Percentiles rank a stretch among this genome's conserved stretches.
phyloP scores from a whole-genome alignment of 2,329 filamentous ascomycete genomes.

The Diaporthe vexans region DNA sequence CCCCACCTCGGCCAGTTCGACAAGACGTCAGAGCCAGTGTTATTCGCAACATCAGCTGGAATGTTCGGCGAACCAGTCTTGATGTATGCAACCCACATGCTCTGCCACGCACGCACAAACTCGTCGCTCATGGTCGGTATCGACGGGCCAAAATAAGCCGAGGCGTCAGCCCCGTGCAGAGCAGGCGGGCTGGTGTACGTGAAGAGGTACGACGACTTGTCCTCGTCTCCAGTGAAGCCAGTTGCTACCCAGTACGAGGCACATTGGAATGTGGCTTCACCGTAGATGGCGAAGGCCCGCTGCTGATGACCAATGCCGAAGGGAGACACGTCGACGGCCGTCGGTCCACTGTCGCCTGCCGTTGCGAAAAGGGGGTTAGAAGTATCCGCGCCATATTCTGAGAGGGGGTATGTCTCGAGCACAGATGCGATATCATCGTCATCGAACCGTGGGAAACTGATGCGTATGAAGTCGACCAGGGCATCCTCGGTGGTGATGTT shows the following conservation, averaged over 20 bases:
- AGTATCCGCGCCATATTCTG: not conserved
- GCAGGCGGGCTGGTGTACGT: slow-evolving; percentile 19
- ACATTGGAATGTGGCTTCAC: not conserved
- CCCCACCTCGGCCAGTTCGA: slow-evolving; percentile 20
- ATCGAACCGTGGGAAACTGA: not conserved
- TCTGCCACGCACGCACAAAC: not conserved
- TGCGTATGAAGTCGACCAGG: not conserved
- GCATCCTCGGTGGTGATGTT: slow-evolving; percentile 16
- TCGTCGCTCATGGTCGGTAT: not conserved
- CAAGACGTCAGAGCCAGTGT: not conserved
- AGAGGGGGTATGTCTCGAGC: slow-evolving; percentile 20
- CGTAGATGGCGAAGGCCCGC: slow-evolving; percentile 15
- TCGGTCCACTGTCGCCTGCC: slow-evolving; percentile 14
- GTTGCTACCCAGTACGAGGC: slow-evolving; percentile 8
- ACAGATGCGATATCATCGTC: not conserved
- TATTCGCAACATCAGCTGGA: not conserved
- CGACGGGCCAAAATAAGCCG: slow-evolving; percentile 1
- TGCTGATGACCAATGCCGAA: slow-evolving; percentile 12
- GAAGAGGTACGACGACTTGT: slow-evolving; percentile 25
- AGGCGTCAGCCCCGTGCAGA: not conserved
- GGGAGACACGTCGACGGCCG: slow-evolving; percentile 12
- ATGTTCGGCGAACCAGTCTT: slow-evolving; percentile 1
- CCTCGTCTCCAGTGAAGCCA: not conserved
- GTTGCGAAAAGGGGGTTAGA: slow-evolving; percentile 10
- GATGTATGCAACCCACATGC: slow-evolving; percentile 11